Evolutionary conservation across 169 alveolate genomes (phyloP), one percentile per base, ranked within the genome.

Genomic region (Fabrea salina): DNA sequence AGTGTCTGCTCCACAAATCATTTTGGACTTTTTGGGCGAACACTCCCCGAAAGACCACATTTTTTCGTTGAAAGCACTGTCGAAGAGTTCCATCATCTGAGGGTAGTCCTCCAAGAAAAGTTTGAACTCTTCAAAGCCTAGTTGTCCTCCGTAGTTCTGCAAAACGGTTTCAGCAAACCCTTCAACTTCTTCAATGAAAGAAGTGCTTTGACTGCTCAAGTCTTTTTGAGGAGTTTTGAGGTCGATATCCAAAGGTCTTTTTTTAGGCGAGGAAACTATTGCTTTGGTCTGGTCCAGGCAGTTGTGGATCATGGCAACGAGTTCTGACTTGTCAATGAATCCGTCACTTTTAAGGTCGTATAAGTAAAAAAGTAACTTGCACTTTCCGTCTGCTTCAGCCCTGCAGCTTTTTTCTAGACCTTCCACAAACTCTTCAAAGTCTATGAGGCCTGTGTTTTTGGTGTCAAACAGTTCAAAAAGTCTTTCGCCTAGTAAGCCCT

Each of bases 401-500:
- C 49, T 70, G 35, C 79, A 43, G 66, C n/a, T 47, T 47, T n/a
- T 30, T 27, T 39, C 79, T 3, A 70, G 6, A 13, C 79, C 79
- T 6, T 11, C 13, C 37, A 70, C 41, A 49, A 70, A 70, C 19
- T 49, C 40, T 11, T 70, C 79, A 70, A 70, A 70, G 64, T 49
- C 64, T 30, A 70, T 41, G 22, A 25, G n/a, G 16, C 43, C 47
- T 27, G 40, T 3, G 0, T 50, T 50, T 49, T 22, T 43, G n/a
- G 43, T 44, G 25, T 70, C 79, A 37, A 70, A 70, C 19, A 22
- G n/a, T 0, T 35, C 35, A 47, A 44, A 70, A 25, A 70, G 43
- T 13, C 64, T 13, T 32, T 70, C 79, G n/a, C 79, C 79, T n/a
- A 41, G 37, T 30, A 70, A 40, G 4, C 79, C 79, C 75, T 64